Evolutionary conservation across 192 early-diverging fungal species (phyloP), one percentile per base, ranked within the genome.

Genomic region (Funneliformis mosseae): DNA sequence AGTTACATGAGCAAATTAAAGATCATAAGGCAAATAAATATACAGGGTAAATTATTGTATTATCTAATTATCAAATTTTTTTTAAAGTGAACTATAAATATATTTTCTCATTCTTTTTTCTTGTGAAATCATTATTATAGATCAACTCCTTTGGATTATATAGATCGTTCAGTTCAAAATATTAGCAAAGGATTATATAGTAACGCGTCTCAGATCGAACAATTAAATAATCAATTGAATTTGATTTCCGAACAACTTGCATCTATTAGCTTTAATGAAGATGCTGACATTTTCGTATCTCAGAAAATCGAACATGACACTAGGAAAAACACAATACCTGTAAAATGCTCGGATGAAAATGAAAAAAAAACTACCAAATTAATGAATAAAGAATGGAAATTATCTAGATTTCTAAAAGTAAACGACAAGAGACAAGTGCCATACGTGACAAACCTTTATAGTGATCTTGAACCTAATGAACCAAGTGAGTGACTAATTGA

Each of bases 1-100:
- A 9, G 11, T 79, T 79, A 42, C 25, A 79, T 21, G 69, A 69
- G 10, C 68, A 68, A 71, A 79, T 79, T 42, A 9, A 69, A 60
- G 67, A 79, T 27, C 48, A 71, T 55, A 79, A 79, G 25, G 11
- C n/a, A 21, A 71, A 55, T 25, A 71, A 42, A 42, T 43, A 42
- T 60, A 4, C 55, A 61, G 46, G 45, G 78, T 71, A 27, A 71
- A 23, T 64, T 48, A 41, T 69, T 3, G 18, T 12, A n/a, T 42
- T 4, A 16, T 69, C 21, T n/a, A 3, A 27, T 69, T 69, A 73
- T 28, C 28, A 73, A 14, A 27, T 43, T 18, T 73, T 41, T 45
- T 4, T 71, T 25, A 41, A 16, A 50, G 33, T 33, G 33, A 48
- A 23, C 9, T 27, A 0, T 27, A 9, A 48, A 27, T 28, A 46